Base-by-base conservation (phyloP, 805 yeast genomes). In the Candida broadrunensis region DNA sequence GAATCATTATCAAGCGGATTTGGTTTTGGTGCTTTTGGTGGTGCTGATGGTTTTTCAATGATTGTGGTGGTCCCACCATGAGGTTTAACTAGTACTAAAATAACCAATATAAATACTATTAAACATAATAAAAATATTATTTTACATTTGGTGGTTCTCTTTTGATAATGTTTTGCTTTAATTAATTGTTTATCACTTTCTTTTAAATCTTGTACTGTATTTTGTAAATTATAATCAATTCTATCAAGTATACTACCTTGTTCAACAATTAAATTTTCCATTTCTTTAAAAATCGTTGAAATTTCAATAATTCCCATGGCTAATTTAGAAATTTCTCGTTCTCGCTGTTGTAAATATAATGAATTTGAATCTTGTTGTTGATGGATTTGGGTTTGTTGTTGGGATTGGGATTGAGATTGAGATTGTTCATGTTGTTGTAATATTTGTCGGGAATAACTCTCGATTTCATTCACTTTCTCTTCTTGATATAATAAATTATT, bases 241-340 rank as follows among this genome's bases (percentile, higher is more conserved):
- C 97, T 71, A 63, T 93, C 99, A 44, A 93, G 72, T 33, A 93
- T 75, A 0, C 97, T 88, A 1, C 99, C 99, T 63, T 93, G 99
- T 55, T 93, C 98, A 41, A 93, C 85, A 33, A 93, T 87, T 74
- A 93, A 72, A 29, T 81, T 79, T 55, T 95, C 97, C 77, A 93
- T 78, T 55, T 93, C 98, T 58, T 85, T 85, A 69, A 93, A 93
- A 34, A 93, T 91, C 1, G 91, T 88, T 23, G 95, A 85, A 1
- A 93, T 87, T 58, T 93, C 99, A 31, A 91, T 68, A 34, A 93
- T 95, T 38, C 97, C 96, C 70, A 87, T 88, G 3, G 99, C 98
- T 39, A 93, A 75, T 49, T 85, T 85, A 24, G 85, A 85, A 39
- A 93, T 93, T 55, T 91, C 99, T 39, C 81, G 78, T 55, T 93